Percentiles rank a stretch among this genome's conserved stretches.
These are phyloP conservation scores for Ilex asprella DNA, from an alignment of 257 asterid genomes.

Conservation along the genomic window DNA sequence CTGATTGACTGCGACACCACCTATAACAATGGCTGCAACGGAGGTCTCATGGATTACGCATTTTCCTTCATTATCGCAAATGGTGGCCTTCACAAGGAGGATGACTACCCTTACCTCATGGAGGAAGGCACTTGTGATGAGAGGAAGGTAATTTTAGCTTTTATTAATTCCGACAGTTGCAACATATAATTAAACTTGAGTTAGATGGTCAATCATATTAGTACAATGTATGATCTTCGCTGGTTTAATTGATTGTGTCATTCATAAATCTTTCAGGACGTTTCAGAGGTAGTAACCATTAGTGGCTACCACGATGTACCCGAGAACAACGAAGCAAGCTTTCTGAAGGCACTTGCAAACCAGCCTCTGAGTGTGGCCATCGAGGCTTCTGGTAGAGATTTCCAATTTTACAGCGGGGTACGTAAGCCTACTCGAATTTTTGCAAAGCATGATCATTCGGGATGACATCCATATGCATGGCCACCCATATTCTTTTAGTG, in stretches of 20 bases:
- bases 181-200: too few relatives aligned
- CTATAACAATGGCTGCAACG: slow-evolving; percentile 32
- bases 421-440: not conserved
- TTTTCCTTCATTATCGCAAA: slow-evolving; percentile 23
- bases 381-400: slow-evolving; percentile 37
- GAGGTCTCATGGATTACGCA: slow-evolving; percentile 39
- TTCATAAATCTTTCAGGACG: slow-evolving; percentile 18
- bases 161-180: too few relatives aligned
- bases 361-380: slow-evolving; percentile 40
- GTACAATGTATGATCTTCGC: too few relatives aligned
- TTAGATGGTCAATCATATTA: too few relatives aligned
- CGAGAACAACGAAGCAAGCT: slow-evolving; percentile 25
- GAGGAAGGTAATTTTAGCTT: slow-evolving; percentile 18
- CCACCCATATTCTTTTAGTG: too few relatives aligned
- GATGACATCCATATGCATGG: too few relatives aligned
- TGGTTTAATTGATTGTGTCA: too few relatives aligned
- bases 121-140: slow-evolving; percentile 35
- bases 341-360: slow-evolving; percentile 37
- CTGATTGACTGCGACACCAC: slow-evolving; percentile 34
- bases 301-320: slow-evolving; percentile 38
- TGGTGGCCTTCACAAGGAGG: slow-evolving; percentile 38
- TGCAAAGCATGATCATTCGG: too few relatives aligned
- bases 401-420: slow-evolving; percentile 36
- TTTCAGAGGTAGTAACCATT: slow-evolving; percentile 24
- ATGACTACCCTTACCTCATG: slow-evolving; percentile 36